These are phyloP conservation scores for Hanseniaspora nectarophila DNA, from an alignment of 805 yeast genomes.

Conservation along the genomic window DNA sequence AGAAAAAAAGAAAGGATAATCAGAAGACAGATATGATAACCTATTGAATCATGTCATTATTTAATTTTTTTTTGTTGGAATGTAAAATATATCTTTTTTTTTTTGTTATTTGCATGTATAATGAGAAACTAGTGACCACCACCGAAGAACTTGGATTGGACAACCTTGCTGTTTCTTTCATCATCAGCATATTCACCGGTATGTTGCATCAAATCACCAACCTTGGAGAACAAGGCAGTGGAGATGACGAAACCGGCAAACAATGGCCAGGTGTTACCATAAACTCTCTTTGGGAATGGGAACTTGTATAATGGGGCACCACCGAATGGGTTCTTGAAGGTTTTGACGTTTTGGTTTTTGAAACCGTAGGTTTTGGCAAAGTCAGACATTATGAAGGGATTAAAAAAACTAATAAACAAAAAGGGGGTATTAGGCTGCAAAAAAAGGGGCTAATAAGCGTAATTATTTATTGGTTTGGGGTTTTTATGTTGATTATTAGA, in stretches of 20 bases:
- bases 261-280: slow-evolving; percentile 13
- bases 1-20: not conserved
- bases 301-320: slow-evolving; percentile 14
- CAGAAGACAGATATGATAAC: not conserved
- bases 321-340: slow-evolving; percentile 15
- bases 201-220: slow-evolving; percentile 14
- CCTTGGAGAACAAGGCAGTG: slow-evolving; percentile 10
- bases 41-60: slow-evolving; percentile 6
- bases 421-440: too few species aligned
- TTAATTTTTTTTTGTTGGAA: too few species aligned
- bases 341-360: slow-evolving; percentile 12
- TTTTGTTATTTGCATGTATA: too few species aligned
- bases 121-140: slow-evolving; percentile 15
- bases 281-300: slow-evolving; percentile 14
- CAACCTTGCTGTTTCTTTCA: slow-evolving; percentile 12
- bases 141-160: slow-evolving; percentile 14
- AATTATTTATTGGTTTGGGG: not conserved
- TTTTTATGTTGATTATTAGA: too few species aligned
- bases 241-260: slow-evolving; percentile 14
- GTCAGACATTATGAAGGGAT: slow-evolving; percentile 5
- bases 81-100: too few species aligned
- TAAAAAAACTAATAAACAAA: not conserved
- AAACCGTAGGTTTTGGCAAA: slow-evolving; percentile 15
- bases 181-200: slow-evolving; percentile 13
- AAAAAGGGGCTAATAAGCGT: too few species aligned